Evolutionary conservation across 306 rosid genomes (phyloP), one percentile per base, ranked within the genome.

Genomic region (Dryas drummondii): DNA sequence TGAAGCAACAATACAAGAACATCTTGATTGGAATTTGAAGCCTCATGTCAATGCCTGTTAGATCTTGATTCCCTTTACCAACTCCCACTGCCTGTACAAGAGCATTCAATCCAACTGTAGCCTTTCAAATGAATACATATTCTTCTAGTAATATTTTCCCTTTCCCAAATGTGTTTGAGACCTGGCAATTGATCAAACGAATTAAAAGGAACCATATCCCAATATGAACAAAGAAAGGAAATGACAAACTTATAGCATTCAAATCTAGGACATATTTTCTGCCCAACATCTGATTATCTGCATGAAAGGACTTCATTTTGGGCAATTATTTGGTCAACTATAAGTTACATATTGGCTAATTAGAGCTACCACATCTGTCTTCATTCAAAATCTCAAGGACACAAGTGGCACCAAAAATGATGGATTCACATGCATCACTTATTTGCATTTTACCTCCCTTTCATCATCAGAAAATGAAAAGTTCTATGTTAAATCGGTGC

Each of bases 11-110:
- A 40, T 14, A 54, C 76, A 19, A 76, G 76, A 82, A n/a, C 78
- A 65, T 74, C 73, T 26, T 87, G 96, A 81, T 82, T 84, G 76
- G 89, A 68, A 79, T 83, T 91, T 13, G 81, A 27, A 66, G 86
- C 74, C 66, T 93, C 42, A 78, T 51, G 63, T 76, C 19, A 16
- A 72, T 22, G 70, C 93, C 84, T 13, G 94, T 94, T 50, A 94
- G 93, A 78, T 94, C 98, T 74, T 82, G 82, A 82, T 87, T 91
- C 60, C 97, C 98, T 76, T 86, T 94, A 45, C 97, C 98, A 48
- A 94, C 80, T 79, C 88, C 91, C 40, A 91, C 86, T 48, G 87
- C 97, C 84, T 88, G 87, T 7, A 94, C 89, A 66, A 94, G 91
- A 71, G 91, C 91, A 74, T 85, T 76, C 70, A 91, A 50, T 66